Conservation (phyloP, 1,284 basidiomycete genomes). For the Ustilago curta region DNA sequence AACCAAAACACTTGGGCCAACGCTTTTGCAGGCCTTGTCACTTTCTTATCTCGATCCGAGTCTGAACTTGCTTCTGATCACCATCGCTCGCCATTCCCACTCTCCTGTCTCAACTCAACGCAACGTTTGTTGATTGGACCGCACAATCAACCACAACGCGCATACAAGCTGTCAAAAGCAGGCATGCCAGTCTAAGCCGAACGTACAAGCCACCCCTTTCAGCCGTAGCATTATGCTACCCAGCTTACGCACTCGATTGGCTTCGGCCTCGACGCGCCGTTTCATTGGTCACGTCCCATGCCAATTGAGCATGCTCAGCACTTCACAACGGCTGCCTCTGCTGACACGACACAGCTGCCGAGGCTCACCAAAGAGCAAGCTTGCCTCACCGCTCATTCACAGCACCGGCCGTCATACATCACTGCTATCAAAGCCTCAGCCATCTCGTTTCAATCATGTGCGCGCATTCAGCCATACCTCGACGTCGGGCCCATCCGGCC, state of each 20-base stretch:
- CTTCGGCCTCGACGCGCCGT: conserved; percentile 2
- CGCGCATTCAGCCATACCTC: conserved; percentile 8
- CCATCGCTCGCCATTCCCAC: not conserved
- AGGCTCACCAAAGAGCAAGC: not conserved
- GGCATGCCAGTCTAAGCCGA: conserved; percentile 19
- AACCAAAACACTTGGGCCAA: too few species aligned
- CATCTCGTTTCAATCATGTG: not conserved
- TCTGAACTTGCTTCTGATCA: not conserved
- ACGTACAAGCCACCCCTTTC: not conserved
- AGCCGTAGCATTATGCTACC: conserved; percentile 20
- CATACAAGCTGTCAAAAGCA: not conserved
- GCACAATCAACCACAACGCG: not conserved
- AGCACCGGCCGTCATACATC: not conserved
- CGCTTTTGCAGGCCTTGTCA: too few species aligned
- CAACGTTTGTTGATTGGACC: not conserved
- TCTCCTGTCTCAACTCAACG: not conserved
- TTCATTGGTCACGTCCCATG: not conserved
- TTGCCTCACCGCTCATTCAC: not conserved
- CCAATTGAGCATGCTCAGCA: not conserved
- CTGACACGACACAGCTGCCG: not conserved
- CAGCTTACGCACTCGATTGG: conserved; percentile 8
- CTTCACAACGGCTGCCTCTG: not conserved
- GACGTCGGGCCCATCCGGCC: not conserved
- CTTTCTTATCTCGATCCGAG: too few species aligned
- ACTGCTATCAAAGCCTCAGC: not conserved